phyloP scores from a whole-genome alignment of 306 rosid species.

The Inga oerstediana region DNA sequence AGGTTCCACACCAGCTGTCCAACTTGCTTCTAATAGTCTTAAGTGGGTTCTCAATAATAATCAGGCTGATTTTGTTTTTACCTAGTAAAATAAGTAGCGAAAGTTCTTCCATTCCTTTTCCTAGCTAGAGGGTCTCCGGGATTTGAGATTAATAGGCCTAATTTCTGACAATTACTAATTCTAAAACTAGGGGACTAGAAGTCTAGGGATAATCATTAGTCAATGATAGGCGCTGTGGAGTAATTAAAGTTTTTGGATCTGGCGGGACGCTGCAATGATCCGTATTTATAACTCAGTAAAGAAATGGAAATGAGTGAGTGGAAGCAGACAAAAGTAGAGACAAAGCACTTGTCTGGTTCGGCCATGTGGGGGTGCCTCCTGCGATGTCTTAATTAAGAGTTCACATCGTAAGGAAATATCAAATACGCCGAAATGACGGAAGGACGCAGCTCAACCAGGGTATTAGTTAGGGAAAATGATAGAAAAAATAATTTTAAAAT shows the following conservation, averaged over 20 bases:
- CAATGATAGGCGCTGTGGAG: slow-evolving; percentile 37
- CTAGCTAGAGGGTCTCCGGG: slow-evolving; percentile 26
- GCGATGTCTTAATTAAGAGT: slow-evolving; percentile 17
- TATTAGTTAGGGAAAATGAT: not conserved
- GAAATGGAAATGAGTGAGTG: slow-evolving; percentile 24
- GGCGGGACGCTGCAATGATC: slow-evolving; percentile 29
- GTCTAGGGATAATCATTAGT: slow-evolving; percentile 39
- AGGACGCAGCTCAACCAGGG: not conserved
- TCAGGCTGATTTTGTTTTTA: slow-evolving; percentile 5
- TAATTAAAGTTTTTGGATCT: slow-evolving; percentile 40
- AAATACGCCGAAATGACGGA: not conserved
- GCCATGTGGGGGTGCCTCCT: slow-evolving; percentile 39
- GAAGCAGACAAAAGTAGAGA: slow-evolving; percentile 24
- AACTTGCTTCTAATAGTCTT: slow-evolving; percentile 21
- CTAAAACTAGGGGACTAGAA: slow-evolving; percentile 19
- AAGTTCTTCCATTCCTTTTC: slow-evolving; percentile 21
- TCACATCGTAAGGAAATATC: not conserved
- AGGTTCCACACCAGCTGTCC: slow-evolving; percentile 23
- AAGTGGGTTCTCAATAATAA: slow-evolving; percentile 23
- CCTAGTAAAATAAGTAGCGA: slow-evolving; percentile 3
- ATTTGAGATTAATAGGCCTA: slow-evolving; percentile 24
- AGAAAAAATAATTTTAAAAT: too few relatives aligned
- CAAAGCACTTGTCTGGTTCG: slow-evolving; percentile 34
- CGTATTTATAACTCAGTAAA: not conserved
- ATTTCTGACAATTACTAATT: not conserved